phyloP scores from a whole-genome alignment of 2,329 filamentous ascomycete genomes.

The Paracoccidioides lutzii region DNA sequence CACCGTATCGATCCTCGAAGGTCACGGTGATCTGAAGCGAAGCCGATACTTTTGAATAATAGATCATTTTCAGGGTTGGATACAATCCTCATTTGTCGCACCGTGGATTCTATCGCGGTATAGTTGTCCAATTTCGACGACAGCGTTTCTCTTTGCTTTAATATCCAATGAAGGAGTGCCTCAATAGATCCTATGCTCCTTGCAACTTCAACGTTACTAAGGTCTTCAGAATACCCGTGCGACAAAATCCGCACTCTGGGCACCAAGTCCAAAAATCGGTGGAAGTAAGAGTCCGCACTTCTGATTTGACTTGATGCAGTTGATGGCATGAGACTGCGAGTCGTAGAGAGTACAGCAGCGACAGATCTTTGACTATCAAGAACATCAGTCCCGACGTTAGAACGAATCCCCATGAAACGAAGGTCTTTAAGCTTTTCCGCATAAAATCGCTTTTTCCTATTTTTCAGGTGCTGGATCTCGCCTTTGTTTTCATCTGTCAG shows the following conservation, averaged over 20 bases:
- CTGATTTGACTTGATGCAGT: constrained; percentile 16
- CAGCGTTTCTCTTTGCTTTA: constrained; percentile 28
- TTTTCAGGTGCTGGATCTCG: constrained; percentile 75
- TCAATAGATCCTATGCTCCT: constrained; percentile 79
- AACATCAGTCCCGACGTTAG: constrained; percentile 63
- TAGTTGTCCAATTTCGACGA: constrained; percentile 22
- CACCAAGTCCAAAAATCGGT: constrained; percentile 64
- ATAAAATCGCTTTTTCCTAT: constrained; percentile 77
- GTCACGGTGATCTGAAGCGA: constrained; percentile 8
- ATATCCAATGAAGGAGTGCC: constrained; percentile 52
- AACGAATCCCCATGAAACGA: constrained; percentile 77
- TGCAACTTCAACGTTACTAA: constrained; percentile 66
- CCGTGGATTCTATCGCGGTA: constrained; percentile 18
- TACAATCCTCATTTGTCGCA: constrained; percentile 22
- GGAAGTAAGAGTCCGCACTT: constrained; percentile 58
- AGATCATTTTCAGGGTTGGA: constrained; percentile 18
- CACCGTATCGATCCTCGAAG: constrained; percentile 36
- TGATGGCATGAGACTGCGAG: constrained; percentile 26
- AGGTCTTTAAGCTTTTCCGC: constrained; percentile 75
- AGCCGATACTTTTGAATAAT: constrained; percentile 14
- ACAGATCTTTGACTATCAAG: constrained; percentile 62
- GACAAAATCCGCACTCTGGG: constrained; percentile 53
- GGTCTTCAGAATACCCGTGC: constrained; percentile 67
- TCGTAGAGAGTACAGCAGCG: constrained; percentile 53
- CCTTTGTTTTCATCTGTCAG: constrained; percentile 80